phyloP scores from a whole-genome alignment of 1,139 yeast species.

The Debaryomyces robertsiae region DNA sequence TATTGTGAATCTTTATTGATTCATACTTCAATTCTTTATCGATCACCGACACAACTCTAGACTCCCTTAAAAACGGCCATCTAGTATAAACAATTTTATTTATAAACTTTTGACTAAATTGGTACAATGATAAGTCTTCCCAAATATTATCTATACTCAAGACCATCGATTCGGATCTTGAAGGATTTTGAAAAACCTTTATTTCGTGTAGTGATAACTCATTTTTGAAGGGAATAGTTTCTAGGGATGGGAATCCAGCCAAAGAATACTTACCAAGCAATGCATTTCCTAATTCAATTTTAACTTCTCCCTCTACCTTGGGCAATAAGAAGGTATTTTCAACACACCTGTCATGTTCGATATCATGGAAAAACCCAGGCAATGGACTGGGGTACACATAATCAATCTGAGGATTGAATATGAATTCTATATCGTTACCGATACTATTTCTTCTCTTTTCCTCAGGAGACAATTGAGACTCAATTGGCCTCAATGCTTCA shows the following conservation, averaged over 20 bases:
- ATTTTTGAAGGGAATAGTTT: constrained; percentile 62
- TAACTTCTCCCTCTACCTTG: constrained; percentile 46
- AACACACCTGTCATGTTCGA: constrained; percentile 76
- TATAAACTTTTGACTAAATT: constrained; percentile 61
- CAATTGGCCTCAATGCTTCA: constrained; percentile 68
- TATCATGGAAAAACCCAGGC: constrained; percentile 74
- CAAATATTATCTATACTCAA: constrained; percentile 58
- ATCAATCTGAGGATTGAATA: constrained; percentile 76
- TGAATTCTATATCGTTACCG: constrained; percentile 69
- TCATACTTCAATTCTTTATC: constrained; percentile 57
- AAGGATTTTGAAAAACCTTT: constrained; percentile 80
- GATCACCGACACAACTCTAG: constrained; percentile 64
- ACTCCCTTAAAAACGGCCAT: constrained; percentile 91
- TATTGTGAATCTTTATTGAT: constrained; percentile 32
- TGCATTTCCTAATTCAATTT: constrained; percentile 71
- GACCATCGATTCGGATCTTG: constrained; percentile 80
- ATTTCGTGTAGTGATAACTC: constrained; percentile 63
- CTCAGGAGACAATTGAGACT: constrained; percentile 60
- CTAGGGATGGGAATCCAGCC: constrained; percentile 90
- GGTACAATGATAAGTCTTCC: constrained; percentile 50
- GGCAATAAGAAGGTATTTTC: constrained; percentile 61
- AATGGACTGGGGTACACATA: constrained; percentile 74
- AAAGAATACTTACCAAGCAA: constrained; percentile 66
- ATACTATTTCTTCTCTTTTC: constrained; percentile 74
- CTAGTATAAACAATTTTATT: constrained; percentile 68